Conservation (phyloP, 208 protist genomes). For the Trichomonas vaginalis region DNA sequence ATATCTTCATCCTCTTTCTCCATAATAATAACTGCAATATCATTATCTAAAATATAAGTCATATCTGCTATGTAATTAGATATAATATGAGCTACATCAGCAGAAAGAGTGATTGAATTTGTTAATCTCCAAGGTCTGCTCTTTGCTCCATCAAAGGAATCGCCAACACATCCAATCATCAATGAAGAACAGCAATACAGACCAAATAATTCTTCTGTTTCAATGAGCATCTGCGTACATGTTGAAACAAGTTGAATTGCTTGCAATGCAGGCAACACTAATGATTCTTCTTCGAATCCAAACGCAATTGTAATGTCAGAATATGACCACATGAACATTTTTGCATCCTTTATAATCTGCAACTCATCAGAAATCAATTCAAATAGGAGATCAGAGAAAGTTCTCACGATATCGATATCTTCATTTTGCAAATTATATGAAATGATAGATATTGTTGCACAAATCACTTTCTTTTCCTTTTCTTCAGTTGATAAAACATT, state of each 20-base stretch:
- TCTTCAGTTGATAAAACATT: neutral
- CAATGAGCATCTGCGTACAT: neutral
- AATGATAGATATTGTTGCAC: neutral
- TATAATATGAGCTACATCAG: neutral
- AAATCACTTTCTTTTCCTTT: neutral
- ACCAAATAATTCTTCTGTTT: neutral
- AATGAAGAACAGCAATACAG: neutral
- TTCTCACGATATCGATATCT: neutral
- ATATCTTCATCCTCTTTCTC: neutral
- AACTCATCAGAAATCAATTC: neutral
- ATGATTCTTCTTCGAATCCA: neutral
- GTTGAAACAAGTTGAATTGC: neutral
- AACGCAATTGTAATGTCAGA: neutral
- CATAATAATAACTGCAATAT: neutral
- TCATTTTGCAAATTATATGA: neutral
- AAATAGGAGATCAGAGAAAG: neutral
- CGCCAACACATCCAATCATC: neutral
- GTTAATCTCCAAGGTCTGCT: neutral
- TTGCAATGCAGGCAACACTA: neutral
- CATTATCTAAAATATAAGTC: neutral
- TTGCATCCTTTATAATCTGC: neutral
- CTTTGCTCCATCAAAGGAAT: neutral
- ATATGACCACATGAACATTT: neutral
- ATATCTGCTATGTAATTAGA: neutral
- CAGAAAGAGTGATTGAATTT: neutral